Evolutionary conservation across 306 rosid genomes (phyloP).

Genomic region (Vicia sativa): DNA sequence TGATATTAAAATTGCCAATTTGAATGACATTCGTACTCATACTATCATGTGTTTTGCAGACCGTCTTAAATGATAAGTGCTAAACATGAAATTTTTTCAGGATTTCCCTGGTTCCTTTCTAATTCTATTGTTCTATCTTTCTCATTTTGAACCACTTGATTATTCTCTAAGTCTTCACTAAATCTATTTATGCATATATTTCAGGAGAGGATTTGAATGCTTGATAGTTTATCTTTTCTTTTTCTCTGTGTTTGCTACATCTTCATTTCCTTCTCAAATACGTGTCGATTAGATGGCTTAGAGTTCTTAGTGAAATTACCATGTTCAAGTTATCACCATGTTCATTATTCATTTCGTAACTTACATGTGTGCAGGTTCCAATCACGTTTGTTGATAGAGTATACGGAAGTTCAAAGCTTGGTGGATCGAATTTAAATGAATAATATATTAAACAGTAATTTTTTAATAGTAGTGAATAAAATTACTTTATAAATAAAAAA

Average conservation of each 20-base stretch:
- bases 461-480: too few species aligned
- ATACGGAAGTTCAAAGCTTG: slow-evolving; percentile 92
- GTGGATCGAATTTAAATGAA: slow-evolving; percentile 56
- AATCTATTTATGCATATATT: not conserved
- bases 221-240: not conserved
- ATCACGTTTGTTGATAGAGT: slow-evolving; percentile 95
- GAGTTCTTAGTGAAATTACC: slow-evolving; percentile 21
- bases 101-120: too few species aligned
- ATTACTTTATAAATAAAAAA: too few species aligned
- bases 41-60: not conserved
- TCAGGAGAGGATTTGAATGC: not conserved
- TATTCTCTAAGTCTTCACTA: too few species aligned
- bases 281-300: not conserved
- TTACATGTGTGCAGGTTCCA: slow-evolving; percentile 71
- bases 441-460: too few species aligned
- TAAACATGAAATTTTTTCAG: too few species aligned
- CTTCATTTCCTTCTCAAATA: slow-evolving; percentile 18
- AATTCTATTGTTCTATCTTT: too few species aligned
- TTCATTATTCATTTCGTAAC: slow-evolving; percentile 33
- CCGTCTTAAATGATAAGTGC: not conserved
- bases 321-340: slow-evolving; percentile 4
- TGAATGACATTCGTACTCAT: not conserved
- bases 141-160: too few species aligned
- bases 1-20: slow-evolving; percentile 21
- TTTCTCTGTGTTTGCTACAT: not conserved